Conservation (phyloP, 305 asterid species). For the Rubia peregrina region DNA sequence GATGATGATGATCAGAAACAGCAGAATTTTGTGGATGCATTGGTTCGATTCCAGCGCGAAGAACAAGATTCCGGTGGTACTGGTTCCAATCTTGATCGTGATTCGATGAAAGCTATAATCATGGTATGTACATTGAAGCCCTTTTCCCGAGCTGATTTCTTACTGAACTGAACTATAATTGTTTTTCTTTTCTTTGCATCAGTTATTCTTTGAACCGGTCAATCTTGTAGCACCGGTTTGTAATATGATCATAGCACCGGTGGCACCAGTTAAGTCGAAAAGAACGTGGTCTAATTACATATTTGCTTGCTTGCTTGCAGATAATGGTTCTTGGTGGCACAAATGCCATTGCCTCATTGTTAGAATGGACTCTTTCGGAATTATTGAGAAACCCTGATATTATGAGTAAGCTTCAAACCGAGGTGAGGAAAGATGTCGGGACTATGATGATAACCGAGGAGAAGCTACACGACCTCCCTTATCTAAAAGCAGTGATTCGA, state of each 20-base stretch:
- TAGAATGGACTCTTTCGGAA: constrained; percentile 7
- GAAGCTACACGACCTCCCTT: background rate
- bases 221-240: background rate
- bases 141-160: too few species aligned
- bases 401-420: background rate
- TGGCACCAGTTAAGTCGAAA: too few species aligned
- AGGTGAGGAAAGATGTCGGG: background rate
- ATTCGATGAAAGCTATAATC: constrained; percentile 6
- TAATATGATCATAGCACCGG: too few species aligned
- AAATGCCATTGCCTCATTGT: background rate
- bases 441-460: background rate
- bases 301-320: background rate
- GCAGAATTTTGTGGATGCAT: constrained; percentile 8
- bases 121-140: background rate
- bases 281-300: too few species aligned
- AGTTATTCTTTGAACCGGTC: background rate
- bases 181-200: background rate
- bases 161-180: background rate
- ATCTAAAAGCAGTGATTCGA: background rate
- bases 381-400: background rate
- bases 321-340: constrained; percentile 9
- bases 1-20: background rate
- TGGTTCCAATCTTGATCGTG: background rate
- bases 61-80: background rate
- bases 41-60: constrained; percentile 15